phyloP scores from a whole-genome alignment of 2,329 filamentous ascomycete species.

The Oidium heveae region DNA sequence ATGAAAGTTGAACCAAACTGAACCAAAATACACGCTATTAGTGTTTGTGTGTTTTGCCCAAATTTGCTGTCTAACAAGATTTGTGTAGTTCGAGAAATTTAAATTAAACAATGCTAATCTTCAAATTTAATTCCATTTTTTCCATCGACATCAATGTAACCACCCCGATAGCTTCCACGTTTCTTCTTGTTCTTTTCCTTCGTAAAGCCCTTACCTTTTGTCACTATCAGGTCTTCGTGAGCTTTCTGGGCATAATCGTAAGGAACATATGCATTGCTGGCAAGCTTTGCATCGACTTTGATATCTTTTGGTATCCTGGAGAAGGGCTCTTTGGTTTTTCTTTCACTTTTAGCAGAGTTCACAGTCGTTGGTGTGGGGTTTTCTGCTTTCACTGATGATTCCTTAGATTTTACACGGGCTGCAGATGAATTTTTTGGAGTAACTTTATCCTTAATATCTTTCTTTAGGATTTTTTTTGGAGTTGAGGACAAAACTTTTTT shows the following conservation, averaged over 20 bases:
- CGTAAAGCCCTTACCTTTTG: constrained; percentile 88
- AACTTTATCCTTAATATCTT: constrained; percentile 7
- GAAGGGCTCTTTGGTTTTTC: constrained; percentile 37
- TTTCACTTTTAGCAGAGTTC: constrained; percentile 11
- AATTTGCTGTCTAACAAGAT: too few species aligned
- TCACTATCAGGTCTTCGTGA: constrained; percentile 68
- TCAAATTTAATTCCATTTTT: constrained; percentile 89
- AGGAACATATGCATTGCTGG: constrained; percentile 57
- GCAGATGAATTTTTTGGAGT: constrained; percentile 4
- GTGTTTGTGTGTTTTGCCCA: too few species aligned
- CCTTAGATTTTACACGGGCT: not conserved
- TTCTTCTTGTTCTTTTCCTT: constrained; percentile 99
- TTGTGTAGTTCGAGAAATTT: too few species aligned
- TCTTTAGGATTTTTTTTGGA: constrained; percentile 4
- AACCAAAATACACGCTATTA: too few species aligned
- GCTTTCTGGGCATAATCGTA: constrained; percentile 80
- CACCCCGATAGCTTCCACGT: constrained; percentile 72
- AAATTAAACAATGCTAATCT: constrained; percentile 25
- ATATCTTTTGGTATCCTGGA: constrained; percentile 50
- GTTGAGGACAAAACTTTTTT: not conserved
- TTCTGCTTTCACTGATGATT: not conserved
- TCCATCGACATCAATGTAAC: constrained; percentile 56
- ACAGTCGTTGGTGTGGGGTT: constrained; percentile 14
- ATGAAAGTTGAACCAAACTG: too few species aligned
- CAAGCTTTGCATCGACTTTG: constrained; percentile 39